Base-by-base conservation (phyloP, 495 filamentous ascomycete species). In the Aspergillus asperescens region DNA sequence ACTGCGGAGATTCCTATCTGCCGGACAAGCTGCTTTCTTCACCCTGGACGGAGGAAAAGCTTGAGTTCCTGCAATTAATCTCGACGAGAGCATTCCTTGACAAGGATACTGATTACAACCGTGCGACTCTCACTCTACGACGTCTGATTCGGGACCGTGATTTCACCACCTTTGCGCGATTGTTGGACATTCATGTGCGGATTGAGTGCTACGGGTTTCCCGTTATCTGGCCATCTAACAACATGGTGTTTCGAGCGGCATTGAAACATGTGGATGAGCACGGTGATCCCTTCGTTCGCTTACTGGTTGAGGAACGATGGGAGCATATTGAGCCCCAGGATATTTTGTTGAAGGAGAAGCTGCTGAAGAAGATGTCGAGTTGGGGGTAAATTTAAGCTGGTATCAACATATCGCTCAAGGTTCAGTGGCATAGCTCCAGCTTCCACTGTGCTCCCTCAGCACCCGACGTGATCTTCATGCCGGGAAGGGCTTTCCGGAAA, bases 21-120 rank as follows among this genome's bases (percentile, higher is more conserved):
- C 73, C 73, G 0, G 61, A 69, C 16, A 75, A 74, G 52, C 39
- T 79, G 2, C 63, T 79, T 3, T 55, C 60, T 16, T 47, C 64
- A 1, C 77, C 77, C 5, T 79, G 74, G 74, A 72, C 70, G 1
- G 50, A 61, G 2, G 15, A 58, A 5, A 74, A 77, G 39, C 59
- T 74, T 10, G 64, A 71, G 10, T 75, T 79, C 29, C 62, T 79
- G 0, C 52, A 65, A 5, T 27, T 75, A 1, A 47, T 76, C 0
- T 56, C 67, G 5, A 24, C 47, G 7, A 63, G 64, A 22, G 68
- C 72, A 1, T 72, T 67, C 18, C 55, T 73, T 0, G 71, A 74
- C 44, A 65, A 71, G 28, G 62, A 71, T 22, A 22, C 40, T 3
- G 18, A 37, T 5, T 51, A 38, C n/a, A 9, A 37, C 1, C 60